Evolutionary conservation across 306 rosid species (phyloP).

Genomic region (Lupinus albus): DNA sequence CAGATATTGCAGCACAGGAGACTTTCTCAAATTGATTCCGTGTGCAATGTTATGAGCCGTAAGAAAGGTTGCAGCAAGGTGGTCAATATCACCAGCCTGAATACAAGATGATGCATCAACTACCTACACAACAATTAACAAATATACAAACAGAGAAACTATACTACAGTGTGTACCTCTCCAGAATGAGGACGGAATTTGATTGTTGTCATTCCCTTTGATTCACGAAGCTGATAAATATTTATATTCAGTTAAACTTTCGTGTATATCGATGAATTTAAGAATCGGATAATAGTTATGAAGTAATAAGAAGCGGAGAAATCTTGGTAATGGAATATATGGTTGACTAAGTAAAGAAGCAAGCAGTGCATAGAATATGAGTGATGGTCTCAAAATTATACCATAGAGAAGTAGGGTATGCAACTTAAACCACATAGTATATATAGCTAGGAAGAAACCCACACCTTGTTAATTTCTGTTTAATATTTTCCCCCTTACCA

Average conservation of each 20-base stretch:
- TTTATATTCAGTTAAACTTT: conserved; percentile 37
- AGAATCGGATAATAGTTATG: conserved; percentile 6
- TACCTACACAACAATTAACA: conserved; percentile 17
- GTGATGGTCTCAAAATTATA: neutral
- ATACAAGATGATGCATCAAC: conserved; percentile 34
- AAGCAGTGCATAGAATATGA: conserved; percentile 7
- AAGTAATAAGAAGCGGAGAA: conserved; percentile 25
- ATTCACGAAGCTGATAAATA: conserved; percentile 78
- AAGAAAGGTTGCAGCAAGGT: conserved; percentile 82
- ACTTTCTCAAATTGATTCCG: conserved; percentile 83
- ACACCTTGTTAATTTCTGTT: neutral
- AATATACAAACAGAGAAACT: conserved; percentile 25
- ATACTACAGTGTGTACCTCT: conserved; percentile 54
- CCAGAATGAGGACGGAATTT: conserved; percentile 90
- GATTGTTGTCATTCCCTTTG: conserved; percentile 79
- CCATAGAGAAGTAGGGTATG: conserved; percentile 21
- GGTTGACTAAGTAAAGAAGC: conserved; percentile 14
- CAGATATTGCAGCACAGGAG: conserved; percentile 78
- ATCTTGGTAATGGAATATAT: neutral
- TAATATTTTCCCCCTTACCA: neutral
- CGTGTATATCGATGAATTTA: neutral
- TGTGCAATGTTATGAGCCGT: conserved; percentile 73
- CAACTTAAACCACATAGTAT: neutral
- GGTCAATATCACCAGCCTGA: conserved; percentile 89
- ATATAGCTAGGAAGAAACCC: neutral